A percentile compares a stretch with the other conserved stretches of the same genome.
Evolutionary conservation across 352 stramenopile species (phyloP).

Genomic region (Phytophthora kernoviae): DNA sequence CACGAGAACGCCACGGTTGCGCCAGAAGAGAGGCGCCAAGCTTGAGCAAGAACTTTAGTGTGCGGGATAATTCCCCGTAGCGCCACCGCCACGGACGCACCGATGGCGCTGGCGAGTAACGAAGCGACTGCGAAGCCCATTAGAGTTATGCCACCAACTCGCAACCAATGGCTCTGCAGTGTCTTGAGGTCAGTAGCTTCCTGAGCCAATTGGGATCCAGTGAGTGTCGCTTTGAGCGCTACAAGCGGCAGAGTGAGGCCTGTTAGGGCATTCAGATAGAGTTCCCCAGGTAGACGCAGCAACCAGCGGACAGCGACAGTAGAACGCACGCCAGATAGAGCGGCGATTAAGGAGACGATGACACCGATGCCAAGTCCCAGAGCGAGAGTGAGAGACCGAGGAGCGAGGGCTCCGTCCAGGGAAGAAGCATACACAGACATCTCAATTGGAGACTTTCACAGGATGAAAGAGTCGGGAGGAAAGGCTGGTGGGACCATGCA

Average conservation of each 20-base stretch:
- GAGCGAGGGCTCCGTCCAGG: not conserved
- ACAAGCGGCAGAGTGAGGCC: slow-evolving; percentile 16
- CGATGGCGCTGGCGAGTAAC: slow-evolving; percentile 52
- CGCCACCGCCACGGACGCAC: slow-evolving; percentile 46
- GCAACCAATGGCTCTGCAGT: slow-evolving; percentile 12
- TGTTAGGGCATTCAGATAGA: slow-evolving; percentile 22
- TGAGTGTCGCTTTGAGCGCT: slow-evolving; percentile 16
- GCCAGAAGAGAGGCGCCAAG: slow-evolving; percentile 16
- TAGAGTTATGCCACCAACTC: slow-evolving; percentile 16
- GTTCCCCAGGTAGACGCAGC: slow-evolving; percentile 27
- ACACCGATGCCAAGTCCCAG: slow-evolving; percentile 27
- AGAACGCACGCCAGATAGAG: slow-evolving; percentile 37
- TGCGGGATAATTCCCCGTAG: slow-evolving; percentile 40
- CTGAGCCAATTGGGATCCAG: slow-evolving; percentile 10
- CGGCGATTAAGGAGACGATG: slow-evolving; percentile 35
- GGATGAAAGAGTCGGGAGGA: not conserved
- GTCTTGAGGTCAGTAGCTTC: slow-evolving; percentile 7
- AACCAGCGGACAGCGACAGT: slow-evolving; percentile 41
- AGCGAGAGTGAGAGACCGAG: slow-evolving; percentile 30
- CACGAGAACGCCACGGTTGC: slow-evolving; percentile 29
- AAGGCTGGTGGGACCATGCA: not conserved
- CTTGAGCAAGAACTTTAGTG: slow-evolving; percentile 25
- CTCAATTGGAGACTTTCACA: not conserved
- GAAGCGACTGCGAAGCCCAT: slow-evolving; percentile 43
- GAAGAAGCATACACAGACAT: not conserved